Evolutionary conservation across 768 basidiomycete species (phyloP), one percentile per base, ranked within the genome.

Genomic region (Collybia mongolica): DNA sequence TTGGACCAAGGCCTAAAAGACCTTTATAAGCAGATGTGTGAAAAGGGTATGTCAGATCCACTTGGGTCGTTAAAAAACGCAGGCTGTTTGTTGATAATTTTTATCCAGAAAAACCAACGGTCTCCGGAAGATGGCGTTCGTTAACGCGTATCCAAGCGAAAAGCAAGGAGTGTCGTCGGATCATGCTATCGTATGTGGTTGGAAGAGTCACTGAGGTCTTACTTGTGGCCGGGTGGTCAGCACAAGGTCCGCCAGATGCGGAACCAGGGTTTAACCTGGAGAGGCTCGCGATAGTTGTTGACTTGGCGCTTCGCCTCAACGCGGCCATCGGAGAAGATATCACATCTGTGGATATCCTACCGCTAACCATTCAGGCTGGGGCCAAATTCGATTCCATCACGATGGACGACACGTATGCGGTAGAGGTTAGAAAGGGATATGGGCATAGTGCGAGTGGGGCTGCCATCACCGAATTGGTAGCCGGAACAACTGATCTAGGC

Each of bases 201-300:
- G 26, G 45, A 12, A 37, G 48, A 7, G 36, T 53, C n/a, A 35
- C 24, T 24, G 47, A 54, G 5, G 36, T 59, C 20, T 46, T 57
- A 11, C 47, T 51, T 5, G 35, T 57, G 9, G 55, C 55, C 14
- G 58, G 58, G 17, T 59, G 58, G 58, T 49, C 55, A 19, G 43
- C 20, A 20, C 36, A 54, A 38, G 29, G 43, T 3, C 11, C 29
- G 8, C 11, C 26, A 22, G 17, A 19, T 40, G 17, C 20, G 15
- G 19, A 18, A 37, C 18, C n/a, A 11, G 41, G 14, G 5, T 15
- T 41, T 32, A 44, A 49, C 43, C 48, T 19, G 15, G 53, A 39
- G 15, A 38, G 44, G 6, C 11, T 54, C 29, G 28, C 38, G 11
- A 29, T 24, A n/a, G 26, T 54, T 6, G 48, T 47, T 11, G 43